Conservation (phyloP, 2,329 filamentous ascomycete species). For the Beauveria brongniartii region DNA sequence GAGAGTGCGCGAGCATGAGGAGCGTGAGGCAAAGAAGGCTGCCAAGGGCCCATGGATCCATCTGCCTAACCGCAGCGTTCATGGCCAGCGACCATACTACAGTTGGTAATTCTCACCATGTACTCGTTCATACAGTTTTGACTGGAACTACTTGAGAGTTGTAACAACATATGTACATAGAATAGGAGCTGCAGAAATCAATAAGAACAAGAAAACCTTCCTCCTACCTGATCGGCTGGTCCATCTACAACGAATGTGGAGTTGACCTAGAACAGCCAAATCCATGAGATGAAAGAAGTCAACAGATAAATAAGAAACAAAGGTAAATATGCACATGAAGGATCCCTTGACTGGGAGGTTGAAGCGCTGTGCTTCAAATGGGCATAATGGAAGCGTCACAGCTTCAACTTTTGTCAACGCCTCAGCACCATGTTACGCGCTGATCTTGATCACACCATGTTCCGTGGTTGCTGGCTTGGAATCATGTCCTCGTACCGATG, state of each 20-base stretch:
- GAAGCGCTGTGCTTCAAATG: not conserved
- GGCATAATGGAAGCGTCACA: not conserved
- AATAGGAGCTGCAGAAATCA: conserved; percentile 13
- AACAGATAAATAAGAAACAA: not conserved
- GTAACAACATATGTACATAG: conserved; percentile 25
- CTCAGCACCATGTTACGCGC: not conserved
- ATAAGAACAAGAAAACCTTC: not conserved
- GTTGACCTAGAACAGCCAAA: not conserved
- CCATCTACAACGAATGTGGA: not conserved
- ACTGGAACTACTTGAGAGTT: not conserved
- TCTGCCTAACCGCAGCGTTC: conserved; percentile 76
- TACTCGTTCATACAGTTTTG: conserved; percentile 10
- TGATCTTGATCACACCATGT: conserved; percentile 25
- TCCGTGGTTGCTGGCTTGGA: conserved; percentile 41
- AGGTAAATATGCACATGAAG: not conserved
- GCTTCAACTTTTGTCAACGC: not conserved
- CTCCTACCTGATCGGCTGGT: conserved; percentile 14
- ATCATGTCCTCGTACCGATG: conserved; percentile 52
- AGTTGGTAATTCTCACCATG: conserved; percentile 60
- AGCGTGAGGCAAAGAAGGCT: conserved; percentile 66
- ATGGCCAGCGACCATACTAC: conserved; percentile 81
- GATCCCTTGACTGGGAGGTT: not conserved
- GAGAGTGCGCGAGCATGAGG: conserved; percentile 69
- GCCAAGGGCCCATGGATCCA: conserved; percentile 78
- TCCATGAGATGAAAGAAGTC: not conserved